Base-by-base conservation (phyloP, 176 grass and related monocot species). In the Lolium multiflorum region DNA sequence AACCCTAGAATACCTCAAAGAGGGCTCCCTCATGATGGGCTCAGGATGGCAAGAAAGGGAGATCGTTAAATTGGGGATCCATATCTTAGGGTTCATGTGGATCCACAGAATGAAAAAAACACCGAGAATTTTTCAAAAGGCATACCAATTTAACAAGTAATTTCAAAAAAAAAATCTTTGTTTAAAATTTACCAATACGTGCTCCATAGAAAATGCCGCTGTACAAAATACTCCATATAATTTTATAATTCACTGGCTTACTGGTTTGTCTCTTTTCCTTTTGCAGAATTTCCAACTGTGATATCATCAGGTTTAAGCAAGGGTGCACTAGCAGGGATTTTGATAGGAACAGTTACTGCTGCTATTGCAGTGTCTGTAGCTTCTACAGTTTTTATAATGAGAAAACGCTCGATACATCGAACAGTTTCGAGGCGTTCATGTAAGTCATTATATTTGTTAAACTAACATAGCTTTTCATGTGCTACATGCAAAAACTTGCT, bases 311-410 rank as follows among this genome's bases (percentile, higher is more conserved):
- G 86, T 85, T 87, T 98, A 86, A 98, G 75, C 65, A 92, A 25
- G 71, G 50, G 94, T 22, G 82, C 88, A 79, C 82, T 98, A 77
- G 93, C 77, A 26, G 90, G 90, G 7, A 94, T 96, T 82, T 77
- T 94, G 74, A 77, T 39, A 69, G 92, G 90, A 24, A 38, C 87
- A 66, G 69, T 88, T 68, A 20, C 54, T 84, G 86, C 70, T 92
- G 92, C 88, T 65, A 66, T 87, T 85, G 83, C 79, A 85, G 4
- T 88, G 22, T 92, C 94, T 77, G 84, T 87, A 65, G 52, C 85
- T 55, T 59, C 87, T 70, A 98, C 97, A 21, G 20, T 96, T 88
- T 85, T 96, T 83, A 87, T 98, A 79, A 95, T 93, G 86, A 96
- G 83, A 87, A 93, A 48, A 65, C 80, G 48, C 73, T 76, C 55